Base-by-base conservation (phyloP, 2,329 filamentous ascomycete genomes). In the Ploettnerulaceae sp. region DNA sequence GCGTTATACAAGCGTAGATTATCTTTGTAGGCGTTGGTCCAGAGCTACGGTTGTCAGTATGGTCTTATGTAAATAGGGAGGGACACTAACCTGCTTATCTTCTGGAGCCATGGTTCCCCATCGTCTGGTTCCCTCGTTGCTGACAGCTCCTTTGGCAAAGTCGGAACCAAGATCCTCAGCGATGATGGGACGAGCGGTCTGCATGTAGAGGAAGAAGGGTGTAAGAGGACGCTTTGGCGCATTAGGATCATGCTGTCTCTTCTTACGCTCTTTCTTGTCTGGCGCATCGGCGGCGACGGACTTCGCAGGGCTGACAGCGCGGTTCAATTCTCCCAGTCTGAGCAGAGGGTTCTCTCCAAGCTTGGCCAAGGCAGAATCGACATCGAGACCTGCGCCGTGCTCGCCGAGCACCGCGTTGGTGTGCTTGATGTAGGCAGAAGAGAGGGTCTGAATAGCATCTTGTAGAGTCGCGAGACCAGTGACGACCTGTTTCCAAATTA, bases 141-240 rank as follows among this genome's bases (percentile, higher is more conserved):
- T 85, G 38, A 97, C 86, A 48, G 90, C 88, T 62, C 89, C 89
- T 65, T 91, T 90, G 66, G 85, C 84, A 6, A 83, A 81, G 49
- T 81, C 76, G n/a, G 79, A 65, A 17, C 85, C 86, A 8, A 95
- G 76, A 58, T 94, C 89, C 25, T 74, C 75, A 47, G 86, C 84
- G 58, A 97, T 93, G 64, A 87, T 84, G 41, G 82, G 78, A 39
- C 93, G 86, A 55, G 89, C 89, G 55, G 86, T 84, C 67, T 94
- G 86, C 75, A 95, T 89, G 73, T 89, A 97, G 51, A 96, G 73
- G 74, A 97, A 95, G 73, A 94, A 96, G 2, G 91, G 89, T 5
- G 91, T 97, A 63, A 96, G 69, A 7, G 91, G 90, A 40, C 90
- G 82, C 79, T 96, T 97, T 50, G 91, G 91, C 5, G 90, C 90